Percentiles rank a stretch among this genome's conserved stretches.
Conservation (phyloP, 257 asterid species). For the Fraxinus americana region DNA sequence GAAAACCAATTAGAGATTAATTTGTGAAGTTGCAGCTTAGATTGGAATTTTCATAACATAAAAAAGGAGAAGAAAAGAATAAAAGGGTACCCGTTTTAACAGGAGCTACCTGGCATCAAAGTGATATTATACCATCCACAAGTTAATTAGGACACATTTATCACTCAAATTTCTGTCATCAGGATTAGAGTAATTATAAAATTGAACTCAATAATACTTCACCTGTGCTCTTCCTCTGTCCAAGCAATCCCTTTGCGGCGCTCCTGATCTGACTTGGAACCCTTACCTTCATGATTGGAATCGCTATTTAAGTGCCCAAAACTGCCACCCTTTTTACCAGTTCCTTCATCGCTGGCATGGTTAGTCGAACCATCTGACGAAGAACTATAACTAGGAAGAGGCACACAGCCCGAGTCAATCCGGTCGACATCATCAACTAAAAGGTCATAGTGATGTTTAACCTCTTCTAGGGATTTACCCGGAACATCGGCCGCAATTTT, state of each 20-base stretch:
- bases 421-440: slow-evolving; percentile 67
- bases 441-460: slow-evolving; percentile 71
- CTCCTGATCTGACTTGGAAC: slow-evolving; percentile 72
- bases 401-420: slow-evolving; percentile 74
- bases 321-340: slow-evolving; percentile 49
- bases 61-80: neutral
- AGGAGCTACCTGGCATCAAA: slow-evolving; percentile 1
- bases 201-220: slow-evolving; percentile 15
- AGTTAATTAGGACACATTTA: neutral
- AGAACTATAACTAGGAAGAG: slow-evolving; percentile 66
- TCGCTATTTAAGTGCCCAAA: slow-evolving; percentile 45
- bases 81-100: neutral
- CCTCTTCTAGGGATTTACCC: slow-evolving; percentile 74
- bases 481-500: slow-evolving; percentile 74
- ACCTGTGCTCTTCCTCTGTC: slow-evolving; percentile 99
- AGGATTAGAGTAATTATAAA: slow-evolving; percentile 18
- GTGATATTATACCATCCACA: neutral
- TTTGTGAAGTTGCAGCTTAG: slow-evolving; percentile 1
- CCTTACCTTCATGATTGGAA: slow-evolving; percentile 58
- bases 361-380: slow-evolving; percentile 52
- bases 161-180: neutral
- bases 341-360: slow-evolving; percentile 58
- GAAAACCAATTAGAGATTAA: slow-evolving; percentile 2
- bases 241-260: slow-evolving; percentile 95
- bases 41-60: slow-evolving; percentile 2